Evolutionary conservation across 2,329 filamentous ascomycete species (phyloP), one percentile per base, ranked within the genome.

Genomic region (Colletotrichum destructivum): DNA sequence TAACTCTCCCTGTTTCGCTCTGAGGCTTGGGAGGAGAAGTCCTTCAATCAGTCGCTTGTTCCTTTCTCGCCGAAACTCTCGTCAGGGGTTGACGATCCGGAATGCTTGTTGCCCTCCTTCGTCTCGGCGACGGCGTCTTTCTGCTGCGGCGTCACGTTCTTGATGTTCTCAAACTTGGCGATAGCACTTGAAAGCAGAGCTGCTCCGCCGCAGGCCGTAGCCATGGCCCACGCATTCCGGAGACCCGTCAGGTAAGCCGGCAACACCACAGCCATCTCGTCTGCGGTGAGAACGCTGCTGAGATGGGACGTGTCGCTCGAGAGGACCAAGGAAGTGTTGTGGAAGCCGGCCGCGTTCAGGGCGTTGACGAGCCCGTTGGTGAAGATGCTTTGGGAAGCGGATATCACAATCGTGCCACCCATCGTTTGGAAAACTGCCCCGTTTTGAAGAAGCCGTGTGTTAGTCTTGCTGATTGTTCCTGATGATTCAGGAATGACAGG

Each of bases 351-450:
- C 51, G 51, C 31, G 9, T 55, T 55, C 51, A 55, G 51, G 18
- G 51, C 51, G 51, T 55, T 55, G 13, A 82, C 59, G 9, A 85
- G 75, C 18, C 76, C 77, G 70, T 84, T 84, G 31, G 82, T 76
- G 52, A 85, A 83, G 15, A 79, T 79, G 0, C 79, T 79, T 72
- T 85, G 81, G 2, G 81, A 83, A 46, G 82, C 82, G 4, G 83
- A 82, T 49, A 85, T 80, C 76, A 83, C 82, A 62, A 85, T 78
- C 4, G 84, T 82, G 44, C 83, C 84, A 35, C 84, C 84, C 38
- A 85, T 77, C 13, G 81, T 85, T 74, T 85, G 83, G 65, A 79
- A 78, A 76, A 85, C 76, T 78, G 52, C 21, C 51, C 26, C 51
- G 51, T 26, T 26, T 54, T 11, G 13, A 42, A 42, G 9, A 42